phyloP scores from a whole-genome alignment of 345 rosid genomes.

The Melastoma malabathricum region DNA sequence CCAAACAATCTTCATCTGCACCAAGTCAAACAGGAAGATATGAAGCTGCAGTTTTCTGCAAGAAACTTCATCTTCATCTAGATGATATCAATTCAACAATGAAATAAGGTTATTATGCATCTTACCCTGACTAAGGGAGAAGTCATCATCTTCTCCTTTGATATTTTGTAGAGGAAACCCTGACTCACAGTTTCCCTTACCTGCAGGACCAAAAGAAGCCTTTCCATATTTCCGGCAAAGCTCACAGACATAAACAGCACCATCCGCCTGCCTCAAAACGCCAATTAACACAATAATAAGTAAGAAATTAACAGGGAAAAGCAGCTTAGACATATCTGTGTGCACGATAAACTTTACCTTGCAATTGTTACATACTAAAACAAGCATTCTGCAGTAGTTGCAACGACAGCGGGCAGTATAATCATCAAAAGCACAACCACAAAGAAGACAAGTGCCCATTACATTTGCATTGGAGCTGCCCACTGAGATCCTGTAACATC shows the following conservation, averaged over 20 bases:
- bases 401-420: constrained; percentile 81
- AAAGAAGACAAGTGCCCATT: constrained; percentile 63
- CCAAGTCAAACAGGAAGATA: too few relatives aligned
- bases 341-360: constrained; percentile 29
- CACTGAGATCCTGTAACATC: constrained; percentile 59
- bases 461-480: constrained; percentile 55
- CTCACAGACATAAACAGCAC: constrained; percentile 51
- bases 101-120: constrained; percentile 16
- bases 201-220: constrained; percentile 8
- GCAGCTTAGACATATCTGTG: too few relatives aligned
- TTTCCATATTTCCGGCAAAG: constrained; percentile 65
- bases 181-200: constrained; percentile 12
- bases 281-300: constrained; percentile 8
- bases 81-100: too few relatives aligned
- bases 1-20: neutral
- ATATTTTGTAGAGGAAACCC: constrained; percentile 5
- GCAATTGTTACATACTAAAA: constrained; percentile 69
- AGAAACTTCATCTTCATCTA: too few relatives aligned
- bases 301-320: too few relatives aligned
- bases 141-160: constrained; percentile 10
- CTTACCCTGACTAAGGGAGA: constrained; percentile 43
- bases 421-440: constrained; percentile 59
- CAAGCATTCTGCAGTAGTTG: constrained; percentile 74
- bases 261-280: constrained; percentile 37
- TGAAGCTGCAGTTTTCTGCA: too few relatives aligned